Conservation (phyloP, 352 stramenopile species). For the Pythium monospermum region DNA sequence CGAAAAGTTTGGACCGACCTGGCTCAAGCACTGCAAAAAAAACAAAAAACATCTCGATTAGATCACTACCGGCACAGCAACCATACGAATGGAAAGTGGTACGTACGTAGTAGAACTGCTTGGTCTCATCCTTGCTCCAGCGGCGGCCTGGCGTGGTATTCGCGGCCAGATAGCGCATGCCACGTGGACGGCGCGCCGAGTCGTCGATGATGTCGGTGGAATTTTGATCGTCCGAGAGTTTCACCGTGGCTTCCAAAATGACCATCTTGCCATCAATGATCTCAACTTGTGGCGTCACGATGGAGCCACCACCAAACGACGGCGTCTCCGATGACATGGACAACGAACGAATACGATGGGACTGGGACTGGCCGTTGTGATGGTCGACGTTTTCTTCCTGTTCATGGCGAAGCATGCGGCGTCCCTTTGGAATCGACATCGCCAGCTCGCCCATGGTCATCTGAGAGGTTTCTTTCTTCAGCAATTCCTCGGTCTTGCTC, state of each 20-base stretch:
- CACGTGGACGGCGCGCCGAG: constrained; percentile 27
- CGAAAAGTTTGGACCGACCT: constrained; percentile 81
- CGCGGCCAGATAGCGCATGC: constrained; percentile 36
- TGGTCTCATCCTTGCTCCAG: constrained; percentile 80
- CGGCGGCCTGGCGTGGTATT: constrained; percentile 44
- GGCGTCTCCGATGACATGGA: constrained; percentile 60
- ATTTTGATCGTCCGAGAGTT: constrained; percentile 39
- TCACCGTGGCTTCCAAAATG: constrained; percentile 63
- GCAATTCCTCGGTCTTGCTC: constrained; percentile 47
- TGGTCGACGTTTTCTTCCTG: constrained; percentile 50
- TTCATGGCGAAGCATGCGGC: constrained; percentile 50
- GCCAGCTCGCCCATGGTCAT: constrained; percentile 85
- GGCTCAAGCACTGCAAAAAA: constrained; percentile 58
- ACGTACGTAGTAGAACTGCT: constrained; percentile 85
- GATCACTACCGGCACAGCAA: not conserved
- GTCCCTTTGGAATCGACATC: constrained; percentile 64
- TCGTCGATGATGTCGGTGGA: constrained; percentile 23
- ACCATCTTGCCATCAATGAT: constrained; percentile 87
- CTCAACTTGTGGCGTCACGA: constrained; percentile 73
- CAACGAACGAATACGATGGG: constrained; percentile 49
- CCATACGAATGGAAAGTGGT: not conserved
- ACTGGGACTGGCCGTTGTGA: constrained; percentile 17
- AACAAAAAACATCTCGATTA: not conserved
- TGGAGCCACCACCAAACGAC: constrained; percentile 50
- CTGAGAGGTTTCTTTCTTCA: constrained; percentile 70